Evolutionary conservation across 1,284 basidiomycete genomes (phyloP).

Genomic region (Ustilago tritici): DNA sequence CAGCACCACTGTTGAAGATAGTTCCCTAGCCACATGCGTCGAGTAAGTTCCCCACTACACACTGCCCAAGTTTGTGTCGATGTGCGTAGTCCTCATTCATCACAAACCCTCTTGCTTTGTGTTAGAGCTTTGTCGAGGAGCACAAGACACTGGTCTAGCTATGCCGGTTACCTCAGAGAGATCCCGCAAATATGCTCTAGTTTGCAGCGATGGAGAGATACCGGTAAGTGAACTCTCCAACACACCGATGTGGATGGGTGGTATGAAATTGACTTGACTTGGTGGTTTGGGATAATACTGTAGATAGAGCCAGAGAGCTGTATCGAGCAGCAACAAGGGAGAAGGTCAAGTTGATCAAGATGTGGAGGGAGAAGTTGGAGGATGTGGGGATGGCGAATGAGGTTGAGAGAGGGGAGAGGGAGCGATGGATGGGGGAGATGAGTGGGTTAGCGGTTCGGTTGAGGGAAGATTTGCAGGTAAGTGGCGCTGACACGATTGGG

Average conservation of each 20-base stretch:
- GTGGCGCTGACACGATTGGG: not conserved
- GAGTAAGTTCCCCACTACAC: slow-evolving; percentile 15
- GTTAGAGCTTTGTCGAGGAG: slow-evolving; percentile 40
- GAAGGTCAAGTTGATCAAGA: slow-evolving; percentile 12
- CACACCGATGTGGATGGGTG: not conserved
- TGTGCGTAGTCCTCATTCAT: no score
- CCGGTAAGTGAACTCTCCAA: slow-evolving; percentile 14
- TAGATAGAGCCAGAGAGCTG: slow-evolving; percentile 29
- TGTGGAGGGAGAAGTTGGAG: slow-evolving; percentile 13
- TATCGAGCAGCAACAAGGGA: slow-evolving; percentile 31
- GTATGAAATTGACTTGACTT: not conserved
- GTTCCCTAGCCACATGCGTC: slow-evolving; percentile 16
- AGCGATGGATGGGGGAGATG: slow-evolving; percentile 13
- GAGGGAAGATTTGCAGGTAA: slow-evolving; percentile 15
- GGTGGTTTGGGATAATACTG: not conserved
- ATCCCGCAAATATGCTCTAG: slow-evolving; percentile 45
- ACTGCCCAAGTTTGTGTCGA: not conserved
- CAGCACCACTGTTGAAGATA: not conserved
- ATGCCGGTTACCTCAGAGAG: slow-evolving; percentile 50
- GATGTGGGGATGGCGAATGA: not conserved
- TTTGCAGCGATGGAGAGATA: slow-evolving; percentile 38
- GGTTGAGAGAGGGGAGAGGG: slow-evolving; percentile 18
- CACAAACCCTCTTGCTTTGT: not conserved
- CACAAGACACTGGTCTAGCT: slow-evolving; percentile 45
- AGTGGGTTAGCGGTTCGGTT: not conserved